Evolutionary conservation across 768 basidiomycete genomes (phyloP).

Genomic region (Saitozyma podzolica): DNA sequence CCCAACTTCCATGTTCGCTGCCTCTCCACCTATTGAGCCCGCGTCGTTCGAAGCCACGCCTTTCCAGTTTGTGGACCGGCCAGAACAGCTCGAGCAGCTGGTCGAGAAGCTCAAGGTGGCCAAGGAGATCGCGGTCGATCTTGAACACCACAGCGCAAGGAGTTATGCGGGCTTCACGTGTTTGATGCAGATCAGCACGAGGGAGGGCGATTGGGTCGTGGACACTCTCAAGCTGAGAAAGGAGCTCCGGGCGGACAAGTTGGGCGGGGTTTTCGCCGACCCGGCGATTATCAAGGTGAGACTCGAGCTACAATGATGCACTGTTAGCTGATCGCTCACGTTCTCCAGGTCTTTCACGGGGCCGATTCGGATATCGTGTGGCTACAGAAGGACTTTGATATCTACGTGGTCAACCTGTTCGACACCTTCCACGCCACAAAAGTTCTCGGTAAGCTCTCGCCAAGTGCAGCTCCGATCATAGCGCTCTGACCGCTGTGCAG

Average conservation of each 20-base stretch:
- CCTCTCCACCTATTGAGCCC: constrained; percentile 58
- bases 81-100: constrained; percentile 63
- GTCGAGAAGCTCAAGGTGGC: constrained; percentile 65
- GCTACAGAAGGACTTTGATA: constrained; percentile 92
- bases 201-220: constrained; percentile 81
- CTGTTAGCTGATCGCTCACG: neutral
- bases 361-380: constrained; percentile 91
- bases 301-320: constrained; percentile 24
- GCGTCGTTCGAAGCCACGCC: constrained; percentile 66
- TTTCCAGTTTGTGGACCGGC: constrained; percentile 70
- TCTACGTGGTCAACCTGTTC: constrained; percentile 94
- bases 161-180: constrained; percentile 85
- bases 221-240: constrained; percentile 75
- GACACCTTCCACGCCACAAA: constrained; percentile 96
- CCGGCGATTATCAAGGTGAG: constrained; percentile 78
- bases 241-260: constrained; percentile 61
- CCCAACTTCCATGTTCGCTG: constrained; percentile 67
- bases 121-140: constrained; percentile 85
- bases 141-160: constrained; percentile 89
- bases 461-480: neutral
- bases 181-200: constrained; percentile 69
- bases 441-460: constrained; percentile 62
- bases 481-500: constrained; percentile 52
- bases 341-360: constrained; percentile 80
- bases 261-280: constrained; percentile 83